Base-by-base conservation (phyloP, 2,329 filamentous ascomycete species). In the Lithohypha guttulata region DNA sequence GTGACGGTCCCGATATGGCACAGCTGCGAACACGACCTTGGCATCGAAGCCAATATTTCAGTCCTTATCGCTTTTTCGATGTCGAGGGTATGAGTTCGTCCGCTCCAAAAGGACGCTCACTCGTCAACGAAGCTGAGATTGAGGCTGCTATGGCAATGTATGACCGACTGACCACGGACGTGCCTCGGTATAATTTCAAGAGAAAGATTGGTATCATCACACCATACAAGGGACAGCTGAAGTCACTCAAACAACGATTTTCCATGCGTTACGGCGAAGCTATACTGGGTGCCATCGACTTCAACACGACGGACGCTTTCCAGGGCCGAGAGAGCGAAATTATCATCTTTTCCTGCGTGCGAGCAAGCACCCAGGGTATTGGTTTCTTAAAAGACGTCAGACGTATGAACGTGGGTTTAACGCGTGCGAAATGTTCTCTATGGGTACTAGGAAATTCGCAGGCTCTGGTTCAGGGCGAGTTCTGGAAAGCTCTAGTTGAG, bases 321-420 rank as follows among this genome's bases (percentile, higher is more conserved):
- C 86, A 98, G 59, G 91, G 91, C 46, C 79, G 93, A 50, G 91
- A 98, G 61, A 91, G 86, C 54, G 91, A 98, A 56, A 81, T 98
- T 47, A 96, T 98, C 59, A 96, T 98, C 48, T 98, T 98, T 66
- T 96, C 91, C 27, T 98, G 93, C 60, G 91, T 98, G 45, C 80
- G 91, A 64, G 89, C 91, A 15, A 89, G 82, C 20, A 76, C 84
- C n/a, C 83, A 81, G 6, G 86, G 89, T 53, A 94, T 98, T 55
- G 91, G 91, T 70, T 98, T 98, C 75, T 81, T 98, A 73, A 83
- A 84, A 39, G 91, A 98, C 59, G 94, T 98, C 55, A 79, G 91
- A 43, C 89, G 91, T 70, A 96, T 98, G 93, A 98, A 98, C 60
- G 91, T 98, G 54, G 91, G 91, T 65, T 70, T 98, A 44, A 98